These are phyloP conservation scores for Dendrostoma leiphaemia DNA, from an alignment of 2,329 filamentous ascomycete species.

Conservation along the genomic window DNA sequence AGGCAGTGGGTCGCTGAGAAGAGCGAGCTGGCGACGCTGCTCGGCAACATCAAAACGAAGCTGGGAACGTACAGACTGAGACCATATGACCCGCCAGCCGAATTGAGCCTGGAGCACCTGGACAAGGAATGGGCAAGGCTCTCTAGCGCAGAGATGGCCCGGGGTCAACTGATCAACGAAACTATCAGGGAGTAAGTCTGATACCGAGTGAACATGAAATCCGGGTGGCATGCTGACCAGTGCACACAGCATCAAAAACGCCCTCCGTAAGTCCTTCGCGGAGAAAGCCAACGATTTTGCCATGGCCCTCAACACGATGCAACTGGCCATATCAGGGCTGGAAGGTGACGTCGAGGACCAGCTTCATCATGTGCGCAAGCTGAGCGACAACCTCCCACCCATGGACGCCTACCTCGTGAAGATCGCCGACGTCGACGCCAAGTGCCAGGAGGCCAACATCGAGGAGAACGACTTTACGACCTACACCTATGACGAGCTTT, in stretches of 20 bases:
- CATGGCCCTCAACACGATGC: slow-evolving; percentile 89
- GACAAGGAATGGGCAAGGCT: slow-evolving; percentile 80
- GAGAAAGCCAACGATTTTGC: slow-evolving; percentile 99
- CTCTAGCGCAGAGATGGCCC: slow-evolving; percentile 79
- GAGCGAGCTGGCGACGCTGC: slow-evolving; percentile 85
- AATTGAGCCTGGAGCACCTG: slow-evolving; percentile 77
- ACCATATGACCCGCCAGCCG: slow-evolving; percentile 84
- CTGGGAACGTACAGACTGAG: slow-evolving; percentile 89
- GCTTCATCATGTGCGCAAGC: slow-evolving; percentile 77
- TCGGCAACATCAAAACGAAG: slow-evolving; percentile 99
- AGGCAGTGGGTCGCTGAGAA: slow-evolving; percentile 97
- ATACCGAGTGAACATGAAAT: background rate
- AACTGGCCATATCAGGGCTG: slow-evolving; percentile 91
- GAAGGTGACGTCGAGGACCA: slow-evolving; percentile 98
- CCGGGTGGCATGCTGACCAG: slow-evolving; percentile 5
- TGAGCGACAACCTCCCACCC: slow-evolving; percentile 82
- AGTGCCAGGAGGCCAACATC: slow-evolving; percentile 95
- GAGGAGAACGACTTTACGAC: slow-evolving; percentile 99
- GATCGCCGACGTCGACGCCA: slow-evolving; percentile 80
- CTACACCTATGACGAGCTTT: slow-evolving; percentile 94
- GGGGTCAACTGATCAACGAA: slow-evolving; percentile 94
- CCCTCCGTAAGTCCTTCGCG: slow-evolving; percentile 85
- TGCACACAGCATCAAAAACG: slow-evolving; percentile 78
- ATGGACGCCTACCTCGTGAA: slow-evolving; percentile 89
- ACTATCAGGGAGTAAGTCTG: slow-evolving; percentile 82